Evolutionary conservation across 2,329 filamentous ascomycete genomes (phyloP), one percentile per base, ranked within the genome.

Genomic region (Lasiodiplodia theobromae): DNA sequence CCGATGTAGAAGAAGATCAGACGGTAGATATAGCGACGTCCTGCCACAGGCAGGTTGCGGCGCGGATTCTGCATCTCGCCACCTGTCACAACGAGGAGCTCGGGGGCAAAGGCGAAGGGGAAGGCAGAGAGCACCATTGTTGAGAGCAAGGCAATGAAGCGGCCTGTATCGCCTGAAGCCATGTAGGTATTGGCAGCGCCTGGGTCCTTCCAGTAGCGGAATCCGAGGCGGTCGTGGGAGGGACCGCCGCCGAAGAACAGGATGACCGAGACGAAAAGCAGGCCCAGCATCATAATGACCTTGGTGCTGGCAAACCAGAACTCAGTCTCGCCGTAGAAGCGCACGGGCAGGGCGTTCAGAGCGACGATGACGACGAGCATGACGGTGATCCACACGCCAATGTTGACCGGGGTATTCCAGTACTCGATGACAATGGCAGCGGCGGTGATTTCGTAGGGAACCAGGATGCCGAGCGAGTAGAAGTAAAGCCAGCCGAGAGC

Each of bases 1-100:
- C 85, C 77, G 65, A 89, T 81, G 74, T 89, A 89, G 80, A 90
- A 89, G 76, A 89, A 82, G 16, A 89, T 78, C n/a, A 90, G 80
- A 14, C 88, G 87, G 75, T 85, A 88, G 77, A 89, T 87, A 75
- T 86, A 88, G 10, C 86, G 82, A n/a, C 85, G 82, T 0, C 85
- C 86, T 1, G 88, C 88, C 21, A 81, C 85, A 18, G 88, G 88
- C 7, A 91, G 80, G 71, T 88, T 89, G 52, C 83, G 81, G n/a
- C 87, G 82, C 1, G 86, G 88, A 12, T 79, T 84, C 70, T 86
- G 79, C 82, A 88, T 88, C 72, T 89, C 88, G 12, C 87, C 87
- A 23, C 83, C 86, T 4, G 84, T 84, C 34, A 86, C 85, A 47
- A 87, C 82, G 58, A 88, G 80, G 40, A 88, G 75, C 71, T 88